Base-by-base conservation (phyloP, 2,329 filamentous ascomycete species). In the Dactylellina drechsleri region DNA sequence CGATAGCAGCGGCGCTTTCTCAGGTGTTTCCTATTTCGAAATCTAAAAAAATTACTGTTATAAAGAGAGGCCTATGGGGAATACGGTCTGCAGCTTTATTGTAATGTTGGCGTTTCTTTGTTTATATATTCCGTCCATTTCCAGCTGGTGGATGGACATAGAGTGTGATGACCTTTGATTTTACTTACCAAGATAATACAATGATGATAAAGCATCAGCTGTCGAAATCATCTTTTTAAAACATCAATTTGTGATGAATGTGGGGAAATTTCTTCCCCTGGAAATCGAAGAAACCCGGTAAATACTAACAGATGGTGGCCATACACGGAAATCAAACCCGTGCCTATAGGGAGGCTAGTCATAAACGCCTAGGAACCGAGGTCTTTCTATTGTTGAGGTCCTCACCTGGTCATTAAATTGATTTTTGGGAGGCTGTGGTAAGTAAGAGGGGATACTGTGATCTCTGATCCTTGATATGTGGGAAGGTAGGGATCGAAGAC, bases 51-150 rank as follows among this genome's bases (percentile, higher is more conserved):
- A 36, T 59, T 40, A 67, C 52, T 64, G 26, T 53, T 75, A 57
- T 68, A 64, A 67, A 74, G 59, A 65, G 26, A 41, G 53, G 36
- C 57, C 49, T 40, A 57, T 65, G 47, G 71, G 56, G 61, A 57
- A 67, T 59, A 75, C n/a, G 71, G 71, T 60, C 64, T 75, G 64
- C 58, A 75, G 64, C 52, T 75, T 75, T 67, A 53, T 54, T 73
- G 71, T 75, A 68, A 68, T 56, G 71, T 75, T 75, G 68, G 71
- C 71, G 71, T 68, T 53, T 68, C 57, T 45, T 74, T 64, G 64
- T 75, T 75, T 75, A 75, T 67, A 43, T 67, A 54, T 47, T 52
- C 20, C 16, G 4, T 36, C 31, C 23, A 23, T 52, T 52, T 52
- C 47, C 43, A n/a, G 40, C 41, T 41, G 64, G 40, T 59, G 65